Evolutionary conservation across 306 rosid genomes (phyloP), one percentile per base, ranked within the genome.

Genomic region (Trifolium repens): DNA sequence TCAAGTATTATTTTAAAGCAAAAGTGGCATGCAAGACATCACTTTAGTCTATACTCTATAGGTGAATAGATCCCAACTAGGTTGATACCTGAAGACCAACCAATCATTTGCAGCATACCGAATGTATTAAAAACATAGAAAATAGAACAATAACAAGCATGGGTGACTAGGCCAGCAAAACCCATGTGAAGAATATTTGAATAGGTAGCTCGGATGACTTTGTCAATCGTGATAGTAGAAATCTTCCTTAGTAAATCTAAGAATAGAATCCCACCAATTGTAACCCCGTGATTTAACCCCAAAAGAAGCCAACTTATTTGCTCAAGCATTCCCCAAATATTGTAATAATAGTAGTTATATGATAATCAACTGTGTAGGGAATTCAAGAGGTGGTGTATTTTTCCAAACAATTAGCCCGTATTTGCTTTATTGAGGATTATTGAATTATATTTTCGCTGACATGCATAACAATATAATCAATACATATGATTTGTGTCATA

Each of bases 401-500:
- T 42, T 39, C 16, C 22, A 10, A 42, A 78, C 11, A 24, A 3
- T 63, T 50, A 42, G 27, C 57, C 64, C 34, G 54, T 72, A 17
- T 46, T 63, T 34, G 16, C 54, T 72, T 70, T 27, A 22, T 12
- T 69, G 54, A 30, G 5, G 14, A 19, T 17, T 26, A 5, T 12
- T 70, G 57, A 53, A 60, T 42, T 59, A 6, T 66, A 60, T 65
- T 72, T 67, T 52, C 8, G 5, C 46, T 49, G 50, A 10, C 47
- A 47, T 58, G 30, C 53, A 44, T 27, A 30, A 59, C 44, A 50
- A 34, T 72, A 44, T 26, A 66, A 64, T 73, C 69, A 47, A 32
- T 66, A 46, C 59, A 49, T 62, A 53, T 69, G 65, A 61, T 65
- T 26, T 59, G 55, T 67, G 67, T n/a, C 53, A 47, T 58, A 14